Base-by-base conservation (phyloP, 495 filamentous ascomycete genomes). In the Aspergillus bridgeri region DNA sequence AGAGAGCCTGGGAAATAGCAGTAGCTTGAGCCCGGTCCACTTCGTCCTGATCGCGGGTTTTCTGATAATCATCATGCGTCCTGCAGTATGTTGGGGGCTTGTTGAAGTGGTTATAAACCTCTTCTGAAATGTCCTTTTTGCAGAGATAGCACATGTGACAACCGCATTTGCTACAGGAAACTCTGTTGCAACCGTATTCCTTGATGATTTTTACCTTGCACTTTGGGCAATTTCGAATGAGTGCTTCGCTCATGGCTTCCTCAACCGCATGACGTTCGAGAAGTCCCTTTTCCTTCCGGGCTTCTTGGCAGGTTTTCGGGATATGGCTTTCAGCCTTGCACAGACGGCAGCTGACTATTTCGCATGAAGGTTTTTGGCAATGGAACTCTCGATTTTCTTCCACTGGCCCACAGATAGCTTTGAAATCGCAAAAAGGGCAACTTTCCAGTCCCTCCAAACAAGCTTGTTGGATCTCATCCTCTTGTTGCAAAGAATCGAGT, bases 341-440 rank as follows among this genome's bases (percentile, higher is more conserved):
- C 0, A 87, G 73, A 3, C 91, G 86, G 63, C 91, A 96, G 65
- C 84, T 90, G 51, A 85, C 73, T 55, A 60, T 76, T 58, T 78
- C 75, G 63, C 91, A 96, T 5, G 81, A 77, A 0, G 82, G 78
- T 51, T 85, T 87, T 17, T 79, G 69, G 67, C 91, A 96, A 5
- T 78, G 74, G 54, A 96, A 95, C 62, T 92, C 88, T 54, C 79
- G 84, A 71, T 94, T 82, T 11, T 81, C 74, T n/a, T 88, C 83
- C 9, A 85, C 69, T 0, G 91, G 86, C 17, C 75, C 76, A 59
- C 81, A 87, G 23, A 90, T 86, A 11, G 84, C 89, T 42, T 88
- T 89, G 71, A 83, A 95, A 23, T 87, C 83, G 69, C 91, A 96
- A 68, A 92, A 93, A 2, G 91, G 91, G 60, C 91, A 96, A 6